Percentiles rank a stretch among this genome's conserved stretches.
phyloP scores from a whole-genome alignment of 164 flowering plant genomes.

The Nymphaea colorata region DNA sequence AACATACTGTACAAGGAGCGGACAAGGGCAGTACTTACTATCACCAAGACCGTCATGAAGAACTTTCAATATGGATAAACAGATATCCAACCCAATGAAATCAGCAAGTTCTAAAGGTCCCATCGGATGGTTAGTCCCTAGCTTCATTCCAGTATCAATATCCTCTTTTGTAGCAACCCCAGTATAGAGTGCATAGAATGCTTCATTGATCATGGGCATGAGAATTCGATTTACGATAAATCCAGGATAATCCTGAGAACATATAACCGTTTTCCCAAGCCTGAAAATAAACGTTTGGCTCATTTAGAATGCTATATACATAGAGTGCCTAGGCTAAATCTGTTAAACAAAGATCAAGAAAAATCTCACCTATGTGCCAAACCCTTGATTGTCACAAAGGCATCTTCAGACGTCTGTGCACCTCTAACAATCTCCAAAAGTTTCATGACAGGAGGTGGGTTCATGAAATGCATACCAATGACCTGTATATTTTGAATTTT shows the following conservation, averaged over 20 bases:
- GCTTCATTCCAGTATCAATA: constrained; percentile 88
- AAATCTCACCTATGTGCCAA: constrained; percentile 64
- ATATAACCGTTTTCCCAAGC: constrained; percentile 67
- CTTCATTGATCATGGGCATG: constrained; percentile 98
- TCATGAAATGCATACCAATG: constrained; percentile 97
- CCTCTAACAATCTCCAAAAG: constrained; percentile 88
- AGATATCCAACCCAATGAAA: constrained; percentile 84
- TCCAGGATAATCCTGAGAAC: constrained; percentile 86
- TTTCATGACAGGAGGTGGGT: constrained; percentile 91
- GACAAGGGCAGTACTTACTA: constrained; percentile 74
- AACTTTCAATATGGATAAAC: constrained; percentile 71
- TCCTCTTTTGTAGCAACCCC: constrained; percentile 96
- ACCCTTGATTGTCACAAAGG: constrained; percentile 44
- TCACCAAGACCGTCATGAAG: constrained; percentile 87
- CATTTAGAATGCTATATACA: no score
- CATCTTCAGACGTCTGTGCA: constrained; percentile 75
- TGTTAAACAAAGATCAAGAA: no score
- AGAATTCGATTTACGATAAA: constrained; percentile 83
- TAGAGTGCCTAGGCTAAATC: no score
- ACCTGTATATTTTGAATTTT: constrained; percentile 32
- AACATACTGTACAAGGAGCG: constrained; percentile 88
- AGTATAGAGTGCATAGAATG: constrained; percentile 67
- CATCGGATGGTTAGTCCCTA: constrained; percentile 98
- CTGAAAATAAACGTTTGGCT: constrained; percentile 24
- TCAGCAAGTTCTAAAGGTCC: constrained; percentile 95